A percentile compares a stretch with the other conserved stretches of the same genome.
phyloP scores from a whole-genome alignment of 164 flowering plant species.

The Berberis thunbergii region DNA sequence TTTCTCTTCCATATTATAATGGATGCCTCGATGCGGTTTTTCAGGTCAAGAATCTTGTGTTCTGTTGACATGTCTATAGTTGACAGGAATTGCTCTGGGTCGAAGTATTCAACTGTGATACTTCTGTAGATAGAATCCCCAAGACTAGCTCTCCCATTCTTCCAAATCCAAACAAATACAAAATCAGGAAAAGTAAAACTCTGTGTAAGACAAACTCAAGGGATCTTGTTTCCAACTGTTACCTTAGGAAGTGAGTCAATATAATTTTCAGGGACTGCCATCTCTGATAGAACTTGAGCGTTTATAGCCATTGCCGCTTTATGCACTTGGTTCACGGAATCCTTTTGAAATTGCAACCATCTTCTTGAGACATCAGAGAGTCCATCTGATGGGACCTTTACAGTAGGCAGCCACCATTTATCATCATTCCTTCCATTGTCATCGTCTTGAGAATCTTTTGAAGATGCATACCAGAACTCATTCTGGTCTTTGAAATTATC shows the following conservation, averaged over 20 bases:
- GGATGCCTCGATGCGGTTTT: conserved; percentile 86
- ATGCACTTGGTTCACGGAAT: conserved; percentile 73
- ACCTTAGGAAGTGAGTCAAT: conserved; percentile 93
- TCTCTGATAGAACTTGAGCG: conserved; percentile 76
- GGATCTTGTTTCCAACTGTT: not conserved
- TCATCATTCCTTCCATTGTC: conserved; percentile 37
- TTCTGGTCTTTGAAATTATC: conserved; percentile 54
- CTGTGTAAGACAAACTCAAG: not conserved
- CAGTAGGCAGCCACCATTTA: conserved; percentile 87
- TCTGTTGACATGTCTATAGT: conserved; percentile 67
- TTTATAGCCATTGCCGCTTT: conserved; percentile 96
- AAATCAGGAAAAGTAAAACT: not conserved
- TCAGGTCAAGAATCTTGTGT: conserved; percentile 72
- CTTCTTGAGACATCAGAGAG: conserved; percentile 53
- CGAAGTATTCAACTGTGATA: conserved; percentile 71
- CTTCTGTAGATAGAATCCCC: conserved; percentile 71
- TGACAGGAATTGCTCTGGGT: conserved; percentile 58
- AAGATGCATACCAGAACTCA: conserved; percentile 68
- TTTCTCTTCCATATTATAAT: conserved; percentile 86
- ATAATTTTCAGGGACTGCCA: conserved; percentile 74
- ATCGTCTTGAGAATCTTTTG: conserved; percentile 36
- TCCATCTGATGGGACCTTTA: conserved; percentile 61
- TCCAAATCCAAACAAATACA: conserved; percentile 1
- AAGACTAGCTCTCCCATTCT: conserved; percentile 86
- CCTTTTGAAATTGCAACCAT: conserved; percentile 75